phyloP scores from a whole-genome alignment of 495 filamentous ascomycete species.

The Hyaloscypha finlandica region DNA sequence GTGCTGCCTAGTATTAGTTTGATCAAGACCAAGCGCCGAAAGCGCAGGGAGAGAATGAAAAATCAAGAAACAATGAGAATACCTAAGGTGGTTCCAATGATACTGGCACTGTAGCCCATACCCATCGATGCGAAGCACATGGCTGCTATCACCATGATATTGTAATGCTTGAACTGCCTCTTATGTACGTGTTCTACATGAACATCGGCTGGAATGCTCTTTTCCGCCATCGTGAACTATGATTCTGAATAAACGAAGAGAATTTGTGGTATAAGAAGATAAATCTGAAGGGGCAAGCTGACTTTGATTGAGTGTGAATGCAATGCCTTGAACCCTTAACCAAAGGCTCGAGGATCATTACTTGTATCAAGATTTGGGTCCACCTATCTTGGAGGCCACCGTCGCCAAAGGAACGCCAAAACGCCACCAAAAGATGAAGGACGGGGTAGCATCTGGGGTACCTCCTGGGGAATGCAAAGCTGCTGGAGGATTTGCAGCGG shows the following conservation, averaged over 20 bases:
- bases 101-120: constrained; percentile 31
- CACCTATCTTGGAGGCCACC: too few relatives aligned
- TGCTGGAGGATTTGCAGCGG: not conserved
- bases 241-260: not conserved
- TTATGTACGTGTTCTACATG: not conserved
- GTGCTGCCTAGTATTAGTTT: constrained; percentile 6
- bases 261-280: not conserved
- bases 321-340: not conserved
- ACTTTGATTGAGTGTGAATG: not conserved
- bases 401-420: not conserved
- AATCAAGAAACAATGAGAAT: not conserved
- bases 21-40: not conserved
- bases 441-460: not conserved
- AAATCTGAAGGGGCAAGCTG: not conserved
- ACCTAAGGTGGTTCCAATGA: constrained; percentile 32
- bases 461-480: not conserved
- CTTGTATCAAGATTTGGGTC: not conserved
- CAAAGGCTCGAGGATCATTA: not conserved
- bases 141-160: not conserved
- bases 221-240: not conserved
- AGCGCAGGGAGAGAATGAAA: not conserved
- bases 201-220: not conserved
- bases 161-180: constrained; percentile 3
- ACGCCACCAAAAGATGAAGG: not conserved
- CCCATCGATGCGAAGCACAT: constrained; percentile 21